Evolutionary conservation across 2,329 filamentous ascomycete genomes (phyloP), one percentile per base, ranked within the genome.

Genomic region (Epichloe gansuensis): DNA sequence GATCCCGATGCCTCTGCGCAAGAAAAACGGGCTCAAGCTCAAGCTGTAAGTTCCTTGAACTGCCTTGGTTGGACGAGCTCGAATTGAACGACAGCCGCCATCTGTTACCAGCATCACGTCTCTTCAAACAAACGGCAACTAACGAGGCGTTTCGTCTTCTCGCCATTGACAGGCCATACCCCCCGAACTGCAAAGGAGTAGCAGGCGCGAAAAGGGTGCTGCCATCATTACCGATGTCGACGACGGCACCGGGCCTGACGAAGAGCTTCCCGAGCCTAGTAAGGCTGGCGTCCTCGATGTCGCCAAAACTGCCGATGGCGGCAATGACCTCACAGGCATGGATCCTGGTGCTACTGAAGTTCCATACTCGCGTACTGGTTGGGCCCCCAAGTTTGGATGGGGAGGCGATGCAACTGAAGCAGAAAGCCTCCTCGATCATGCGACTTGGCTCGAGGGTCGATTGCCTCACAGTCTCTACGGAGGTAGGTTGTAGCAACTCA

Each of bases 401-500:
- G 80, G 80, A 2, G 66, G 63, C n/a, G 72, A 75, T 41, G 66
- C 73, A 42, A 69, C 71, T n/a, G 74, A 79, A 34, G 76, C 74
- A 12, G 82, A 85, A 53, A 89, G 81, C 54, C 66, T 95, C 62
- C 75, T 93, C 40, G 90, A 98, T 63, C 90, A 96, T 66, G 81
- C 89, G 61, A 95, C 89, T 1, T 87, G 84, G 73, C 68, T 97
- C 25, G 94, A 98, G 65, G 78, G 82, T 54, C 84, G 84, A 66
- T 70, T 98, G 38, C 82, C 91, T 42, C 90, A 97, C 64, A 87
- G 87, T 64, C 88, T 94, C 67, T 98, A 87, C 66, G 93, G 93
- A 64, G 87, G 85, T 87, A 70, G 60, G 76, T 60, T 31, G 47
- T n/a, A 35, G 35, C 34, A n/a, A 23, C 8, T 40, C 17, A 9